These are phyloP conservation scores for Daldinia caldariorum DNA, from an alignment of 495 filamentous ascomycete species.

Conservation along the genomic window DNA sequence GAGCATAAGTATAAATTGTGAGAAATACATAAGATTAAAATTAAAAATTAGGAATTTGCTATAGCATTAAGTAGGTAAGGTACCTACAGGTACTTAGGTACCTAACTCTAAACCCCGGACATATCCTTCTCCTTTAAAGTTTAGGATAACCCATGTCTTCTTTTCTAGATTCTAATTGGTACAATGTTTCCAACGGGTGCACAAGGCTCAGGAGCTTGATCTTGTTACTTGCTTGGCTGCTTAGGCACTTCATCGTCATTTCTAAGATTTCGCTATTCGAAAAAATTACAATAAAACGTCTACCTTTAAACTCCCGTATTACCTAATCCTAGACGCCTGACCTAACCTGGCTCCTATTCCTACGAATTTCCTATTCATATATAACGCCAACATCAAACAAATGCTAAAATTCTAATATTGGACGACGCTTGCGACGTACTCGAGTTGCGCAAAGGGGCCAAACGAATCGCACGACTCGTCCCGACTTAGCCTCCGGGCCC, in stretches of 20 bases:
- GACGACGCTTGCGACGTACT: conserved; percentile 33
- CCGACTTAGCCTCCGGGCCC: background rate
- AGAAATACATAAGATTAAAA: too few species aligned
- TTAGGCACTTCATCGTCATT: conserved; percentile 41
- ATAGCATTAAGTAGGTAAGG: background rate
- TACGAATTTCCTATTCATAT: background rate
- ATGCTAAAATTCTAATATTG: conserved; percentile 15
- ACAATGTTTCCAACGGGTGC: conserved; percentile 19
- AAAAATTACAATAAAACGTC: conserved; percentile 17
- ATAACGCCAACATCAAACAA: conserved; percentile 4
- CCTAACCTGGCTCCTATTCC: background rate
- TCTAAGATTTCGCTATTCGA: background rate
- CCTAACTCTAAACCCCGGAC: conserved; percentile 20
- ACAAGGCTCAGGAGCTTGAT: conserved; percentile 45
- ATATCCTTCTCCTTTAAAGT: conserved; percentile 16
- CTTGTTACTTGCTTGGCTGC: too few species aligned
- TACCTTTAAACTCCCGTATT: conserved; percentile 18
- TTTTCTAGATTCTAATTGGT: conserved; percentile 20
- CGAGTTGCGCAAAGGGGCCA: conserved; percentile 15
- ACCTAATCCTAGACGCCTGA: background rate
- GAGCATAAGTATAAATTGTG: too few species aligned
- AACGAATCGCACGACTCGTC: conserved; percentile 26
- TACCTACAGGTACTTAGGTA: conserved; percentile 24
- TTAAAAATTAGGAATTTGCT: background rate
- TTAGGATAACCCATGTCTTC: conserved; percentile 29